Evolutionary conservation across 257 asterid genomes (phyloP).

Genomic region (Nemophila menziesii): DNA sequence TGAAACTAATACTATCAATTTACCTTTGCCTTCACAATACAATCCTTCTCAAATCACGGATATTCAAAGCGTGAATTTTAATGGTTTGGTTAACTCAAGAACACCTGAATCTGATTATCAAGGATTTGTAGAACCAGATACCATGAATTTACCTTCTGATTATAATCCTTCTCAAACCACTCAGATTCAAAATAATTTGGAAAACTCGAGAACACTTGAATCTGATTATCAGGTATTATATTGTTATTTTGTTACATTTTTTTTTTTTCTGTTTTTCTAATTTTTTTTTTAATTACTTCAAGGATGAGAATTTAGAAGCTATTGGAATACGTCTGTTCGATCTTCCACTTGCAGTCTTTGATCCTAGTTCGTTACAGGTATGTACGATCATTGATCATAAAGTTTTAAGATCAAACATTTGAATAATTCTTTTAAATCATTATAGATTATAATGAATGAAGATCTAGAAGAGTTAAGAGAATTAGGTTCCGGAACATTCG

Average conservation of each 20-base stretch:
- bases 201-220: conserved; percentile 33
- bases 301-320: conserved; percentile 56
- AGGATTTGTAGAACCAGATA: conserved; percentile 24
- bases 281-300: conserved; percentile 6
- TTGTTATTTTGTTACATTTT: neutral
- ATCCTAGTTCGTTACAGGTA: conserved; percentile 69
- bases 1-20: too few species aligned
- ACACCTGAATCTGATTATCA: conserved; percentile 29
- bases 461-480: conserved; percentile 95
- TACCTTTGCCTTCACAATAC: too few species aligned
- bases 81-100: conserved; percentile 25
- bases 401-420: too few species aligned
- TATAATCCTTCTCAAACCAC: conserved; percentile 38
- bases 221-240: conserved; percentile 42
- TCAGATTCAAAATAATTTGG: conserved; percentile 28
- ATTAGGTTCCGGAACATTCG: conserved; percentile 91
- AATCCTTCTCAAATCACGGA: conserved; percentile 22
- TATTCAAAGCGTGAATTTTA: conserved; percentile 27
- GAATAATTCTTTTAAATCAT: neutral
- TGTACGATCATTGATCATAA: too few species aligned
- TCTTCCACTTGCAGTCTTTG: conserved; percentile 44
- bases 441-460: conserved; percentile 60
- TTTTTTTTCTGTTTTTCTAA: conserved; percentile 7
- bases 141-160: conserved; percentile 43
- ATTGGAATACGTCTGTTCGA: conserved; percentile 46